phyloP scores from a whole-genome alignment of 495 filamentous ascomycete genomes.

The Pyrenula aspistea region DNA sequence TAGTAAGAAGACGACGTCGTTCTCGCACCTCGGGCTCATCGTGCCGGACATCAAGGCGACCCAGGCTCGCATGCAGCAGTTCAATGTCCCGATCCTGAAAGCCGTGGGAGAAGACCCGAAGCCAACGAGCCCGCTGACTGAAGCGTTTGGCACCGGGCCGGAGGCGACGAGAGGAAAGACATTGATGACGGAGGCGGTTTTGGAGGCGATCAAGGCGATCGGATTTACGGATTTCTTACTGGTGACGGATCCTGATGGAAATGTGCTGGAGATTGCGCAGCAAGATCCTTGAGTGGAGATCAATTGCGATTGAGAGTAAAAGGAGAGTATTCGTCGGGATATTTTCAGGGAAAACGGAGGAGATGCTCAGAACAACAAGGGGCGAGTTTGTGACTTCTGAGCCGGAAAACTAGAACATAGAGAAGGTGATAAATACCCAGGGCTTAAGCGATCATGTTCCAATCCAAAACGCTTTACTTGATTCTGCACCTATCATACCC shows the following conservation, averaged over 20 bases:
- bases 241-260: conserved; percentile 17
- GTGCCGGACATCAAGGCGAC: conserved; percentile 15
- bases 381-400: no score
- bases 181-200: conserved; percentile 3
- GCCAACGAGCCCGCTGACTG: conserved; percentile 4
- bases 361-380: no score
- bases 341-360: no score
- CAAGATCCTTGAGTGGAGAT: conserved; percentile 1
- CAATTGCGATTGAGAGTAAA: no score
- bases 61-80: conserved; percentile 10
- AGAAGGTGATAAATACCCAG: no score
- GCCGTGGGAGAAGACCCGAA: conserved; percentile 5
- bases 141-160: conserved; percentile 7
- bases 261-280: conserved; percentile 18
- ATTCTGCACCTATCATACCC: no score
- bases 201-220: conserved; percentile 6
- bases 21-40: conserved; percentile 15
- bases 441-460: no score
- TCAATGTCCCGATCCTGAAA: conserved; percentile 13
- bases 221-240: conserved; percentile 11
- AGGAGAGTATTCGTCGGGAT: no score
- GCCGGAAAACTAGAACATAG: no score
- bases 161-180: conserved; percentile 2
- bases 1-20: conserved; percentile 10
- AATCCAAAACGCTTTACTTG: no score